phyloP scores from a whole-genome alignment of 768 basidiomycete species.

The Jaapia argillacea region DNA sequence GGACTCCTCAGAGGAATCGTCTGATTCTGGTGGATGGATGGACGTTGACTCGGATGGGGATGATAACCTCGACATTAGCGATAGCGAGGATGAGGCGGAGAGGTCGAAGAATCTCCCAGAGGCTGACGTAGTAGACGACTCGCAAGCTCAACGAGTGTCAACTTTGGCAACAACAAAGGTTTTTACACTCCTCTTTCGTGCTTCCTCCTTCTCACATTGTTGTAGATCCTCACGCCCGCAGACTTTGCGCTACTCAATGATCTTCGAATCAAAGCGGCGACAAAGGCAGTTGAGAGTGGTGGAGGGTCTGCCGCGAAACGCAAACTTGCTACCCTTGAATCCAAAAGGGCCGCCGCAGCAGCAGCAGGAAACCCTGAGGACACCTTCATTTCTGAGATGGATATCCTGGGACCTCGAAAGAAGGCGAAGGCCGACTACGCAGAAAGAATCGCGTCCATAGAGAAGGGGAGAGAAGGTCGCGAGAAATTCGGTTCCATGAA shows the following conservation, averaged over 20 bases:
- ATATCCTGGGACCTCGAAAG: conserved; percentile 91
- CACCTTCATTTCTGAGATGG: conserved; percentile 75
- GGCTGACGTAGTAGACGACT: conserved; percentile 8
- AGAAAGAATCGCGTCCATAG: conserved; percentile 84
- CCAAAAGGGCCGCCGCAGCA: conserved; percentile 43
- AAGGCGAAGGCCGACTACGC: conserved; percentile 90
- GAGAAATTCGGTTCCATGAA: conserved; percentile 88
- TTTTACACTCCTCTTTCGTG: conserved; percentile 1
- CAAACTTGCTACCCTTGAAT: conserved; percentile 76
- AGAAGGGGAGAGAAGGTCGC: conserved; percentile 88
- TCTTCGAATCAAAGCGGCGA: conserved; percentile 71
- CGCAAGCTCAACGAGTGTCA: conserved; percentile 47
- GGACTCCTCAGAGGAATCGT: conserved; percentile 44
- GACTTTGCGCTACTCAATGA: conserved; percentile 92
- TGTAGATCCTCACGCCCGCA: conserved; percentile 90
- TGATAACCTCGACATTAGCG: conserved; percentile 65
- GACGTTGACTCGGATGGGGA: conserved; percentile 64
- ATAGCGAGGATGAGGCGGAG: conserved; percentile 67
- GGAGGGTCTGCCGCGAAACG: conserved; percentile 77
- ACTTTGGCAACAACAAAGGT: conserved; percentile 79
- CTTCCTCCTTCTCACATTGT: neutral
- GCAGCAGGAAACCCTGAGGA: conserved; percentile 34
- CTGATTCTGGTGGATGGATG: conserved; percentile 67
- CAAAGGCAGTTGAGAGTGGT: conserved; percentile 55
- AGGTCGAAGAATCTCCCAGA: conserved; percentile 11